Conservation (phyloP, 2,329 filamentous ascomycete species). For the Fonsecaea monophora region DNA sequence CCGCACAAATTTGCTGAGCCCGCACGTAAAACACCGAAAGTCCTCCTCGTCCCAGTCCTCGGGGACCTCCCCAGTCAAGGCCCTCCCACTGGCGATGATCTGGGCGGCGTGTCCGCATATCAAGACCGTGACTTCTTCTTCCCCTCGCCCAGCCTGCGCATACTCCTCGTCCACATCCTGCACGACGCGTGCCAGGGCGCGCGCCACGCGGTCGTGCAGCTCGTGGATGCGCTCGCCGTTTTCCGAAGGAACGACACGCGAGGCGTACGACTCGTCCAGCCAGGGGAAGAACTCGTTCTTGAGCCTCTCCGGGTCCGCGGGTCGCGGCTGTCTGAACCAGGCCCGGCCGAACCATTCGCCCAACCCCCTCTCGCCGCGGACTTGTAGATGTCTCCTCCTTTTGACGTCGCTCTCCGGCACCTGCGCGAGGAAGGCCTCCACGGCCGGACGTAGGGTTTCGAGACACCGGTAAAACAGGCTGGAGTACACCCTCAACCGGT, state of each 20-base stretch:
- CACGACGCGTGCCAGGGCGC: conserved; percentile 53
- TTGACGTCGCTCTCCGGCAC: conserved; percentile 8
- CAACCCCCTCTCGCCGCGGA: conserved; percentile 47
- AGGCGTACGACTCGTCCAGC: conserved; percentile 57
- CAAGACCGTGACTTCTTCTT: conserved; percentile 72
- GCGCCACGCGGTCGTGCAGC: conserved; percentile 80
- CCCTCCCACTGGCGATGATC: conserved; percentile 83
- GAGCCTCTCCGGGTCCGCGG: conserved; percentile 70
- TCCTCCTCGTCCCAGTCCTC: conserved; percentile 74
- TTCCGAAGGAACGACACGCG: conserved; percentile 70
- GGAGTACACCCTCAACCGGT: conserved; percentile 66
- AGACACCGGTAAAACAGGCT: conserved; percentile 88
- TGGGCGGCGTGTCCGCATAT: conserved; percentile 90
- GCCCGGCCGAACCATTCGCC: conserved; percentile 93
- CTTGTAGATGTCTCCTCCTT: conserved; percentile 38
- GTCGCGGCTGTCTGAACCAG: conserved; percentile 81
- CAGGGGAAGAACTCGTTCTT: conserved; percentile 70
- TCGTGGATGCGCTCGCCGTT: conserved; percentile 80
- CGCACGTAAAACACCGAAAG: conserved; percentile 84
- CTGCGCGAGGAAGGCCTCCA: conserved; percentile 50
- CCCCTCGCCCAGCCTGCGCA: conserved; percentile 47
- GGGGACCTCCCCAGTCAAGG: conserved; percentile 79
- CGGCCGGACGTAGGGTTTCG: conserved; percentile 76
- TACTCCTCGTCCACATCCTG: conserved; percentile 50
- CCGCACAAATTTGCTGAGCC: conserved; percentile 72